Evolutionary conservation across 2,329 filamentous ascomycete genomes (phyloP), one percentile per base, ranked within the genome.

Genomic region (Penicillium polonicum): DNA sequence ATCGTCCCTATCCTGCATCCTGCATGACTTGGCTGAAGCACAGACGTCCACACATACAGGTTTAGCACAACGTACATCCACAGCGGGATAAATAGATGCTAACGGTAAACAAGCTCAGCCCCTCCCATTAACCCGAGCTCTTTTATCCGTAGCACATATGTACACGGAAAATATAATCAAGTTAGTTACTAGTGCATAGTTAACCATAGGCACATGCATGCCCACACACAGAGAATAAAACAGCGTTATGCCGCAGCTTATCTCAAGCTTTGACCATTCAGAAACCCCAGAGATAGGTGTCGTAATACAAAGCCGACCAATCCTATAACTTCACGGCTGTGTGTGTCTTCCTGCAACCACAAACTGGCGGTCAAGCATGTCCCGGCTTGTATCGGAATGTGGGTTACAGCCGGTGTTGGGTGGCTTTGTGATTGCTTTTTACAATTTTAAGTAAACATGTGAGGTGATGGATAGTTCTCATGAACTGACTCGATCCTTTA

Each of bases 311-410:
- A 55, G 35, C 52, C 19, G 5, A 42, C 52, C 52, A 41, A 55
- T 55, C 44, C 25, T 48, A 33, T 9, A 38, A 25, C 19, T 25
- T 25, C 13, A n/a, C 5, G 21, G 31, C 15, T 39, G 13, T 44
- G 13, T 52, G 35, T 19, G 35, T 55, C 27, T 55, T 36, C 52
- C 48, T 46, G 49, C 49, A 53, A 57, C 21, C 42, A 29, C 36
- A n/a, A 36, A 57, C 55, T 57, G 42, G 55, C 55, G 55, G 55
- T 57, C 55, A 53, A 57, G 41, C 33, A 46, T 52, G 23, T 33
- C 5, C 21, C 41, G 29, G 53, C 38, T 53, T 36, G 29, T 36
- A 38, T 53, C 29, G 27, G 29, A 46, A 57, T 31, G 41, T 35
- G 36, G 27, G 36, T 54, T 49, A 35, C 49, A 23, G 38, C 49